Evolutionary conservation across 164 flowering plant genomes (phyloP).

Genomic region (Chimonanthus salicifolius): DNA sequence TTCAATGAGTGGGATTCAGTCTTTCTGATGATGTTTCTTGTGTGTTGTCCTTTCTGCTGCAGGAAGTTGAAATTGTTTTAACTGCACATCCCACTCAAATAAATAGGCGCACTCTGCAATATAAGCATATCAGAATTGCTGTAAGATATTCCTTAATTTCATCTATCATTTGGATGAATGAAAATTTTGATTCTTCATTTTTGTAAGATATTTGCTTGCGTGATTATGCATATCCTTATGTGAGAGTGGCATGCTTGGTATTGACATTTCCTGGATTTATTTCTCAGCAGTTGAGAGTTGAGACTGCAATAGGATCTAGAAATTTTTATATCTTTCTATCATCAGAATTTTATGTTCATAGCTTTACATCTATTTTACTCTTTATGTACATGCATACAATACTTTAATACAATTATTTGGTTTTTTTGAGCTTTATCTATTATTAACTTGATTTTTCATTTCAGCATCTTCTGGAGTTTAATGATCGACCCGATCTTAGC

Average conservation of each 20-base stretch:
- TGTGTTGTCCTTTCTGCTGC: conserved; percentile 20
- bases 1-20: background rate
- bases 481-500: conserved; percentile 74
- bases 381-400: background rate
- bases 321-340: background rate
- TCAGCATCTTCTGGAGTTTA: conserved; percentile 86
- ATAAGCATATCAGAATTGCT: conserved; percentile 83
- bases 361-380: background rate
- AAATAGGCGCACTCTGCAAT: conserved; percentile 78
- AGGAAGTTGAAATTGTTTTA: conserved; percentile 89
- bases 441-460: conserved; percentile 7
- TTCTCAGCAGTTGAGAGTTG: background rate
- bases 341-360: background rate
- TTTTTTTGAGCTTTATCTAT: conserved; percentile 1
- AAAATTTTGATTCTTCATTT: background rate
- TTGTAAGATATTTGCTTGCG: background rate
- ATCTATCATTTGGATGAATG: background rate
- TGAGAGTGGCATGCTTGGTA: background rate
- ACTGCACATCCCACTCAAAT: conserved; percentile 96
- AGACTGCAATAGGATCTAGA: background rate
- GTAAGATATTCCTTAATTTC: conserved; percentile 31
- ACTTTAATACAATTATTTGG: background rate
- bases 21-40: background rate
- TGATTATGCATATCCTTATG: background rate
- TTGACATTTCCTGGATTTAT: background rate